phyloP scores from a whole-genome alignment of 2,329 filamentous ascomycete species.

The Trichoderma endophyticum region DNA sequence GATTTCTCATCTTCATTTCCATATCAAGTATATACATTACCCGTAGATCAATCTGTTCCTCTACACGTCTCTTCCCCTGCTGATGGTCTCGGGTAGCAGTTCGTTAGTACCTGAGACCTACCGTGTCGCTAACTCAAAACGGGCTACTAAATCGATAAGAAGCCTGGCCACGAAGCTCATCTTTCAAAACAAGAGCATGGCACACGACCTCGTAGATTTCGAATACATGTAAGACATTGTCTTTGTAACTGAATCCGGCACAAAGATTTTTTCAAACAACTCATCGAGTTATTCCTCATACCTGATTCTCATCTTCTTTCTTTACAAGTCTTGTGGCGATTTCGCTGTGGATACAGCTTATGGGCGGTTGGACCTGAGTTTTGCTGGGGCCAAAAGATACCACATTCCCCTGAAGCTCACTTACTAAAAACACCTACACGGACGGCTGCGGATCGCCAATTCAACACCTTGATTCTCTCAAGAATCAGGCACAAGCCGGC shows the following conservation, averaged over 20 bases:
- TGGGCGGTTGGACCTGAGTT: slow-evolving; percentile 1
- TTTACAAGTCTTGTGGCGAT: background rate
- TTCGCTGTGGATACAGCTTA: slow-evolving; percentile 8
- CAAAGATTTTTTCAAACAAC: background rate
- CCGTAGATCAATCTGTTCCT: background rate
- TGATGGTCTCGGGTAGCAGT: background rate
- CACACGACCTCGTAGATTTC: background rate
- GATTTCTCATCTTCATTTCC: background rate
- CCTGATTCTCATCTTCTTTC: too few relatives aligned
- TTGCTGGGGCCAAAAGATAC: background rate
- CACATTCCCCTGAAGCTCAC: slow-evolving; percentile 4
- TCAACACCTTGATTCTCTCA: background rate
- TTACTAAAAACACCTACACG: background rate
- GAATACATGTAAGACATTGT: background rate
- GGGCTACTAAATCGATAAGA: background rate
- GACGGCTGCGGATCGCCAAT: background rate
- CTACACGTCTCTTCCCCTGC: too few relatives aligned
- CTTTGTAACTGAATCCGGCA: background rate
- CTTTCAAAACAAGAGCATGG: background rate
- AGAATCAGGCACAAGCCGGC: background rate
- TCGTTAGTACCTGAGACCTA: background rate
- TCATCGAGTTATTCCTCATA: background rate
- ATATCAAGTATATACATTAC: background rate
- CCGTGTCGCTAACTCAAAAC: background rate
- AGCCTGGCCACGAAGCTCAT: background rate